Evolutionary conservation across 1,139 yeast genomes (phyloP), one percentile per base, ranked within the genome.

Genomic region (Blastobotrys niveus): DNA sequence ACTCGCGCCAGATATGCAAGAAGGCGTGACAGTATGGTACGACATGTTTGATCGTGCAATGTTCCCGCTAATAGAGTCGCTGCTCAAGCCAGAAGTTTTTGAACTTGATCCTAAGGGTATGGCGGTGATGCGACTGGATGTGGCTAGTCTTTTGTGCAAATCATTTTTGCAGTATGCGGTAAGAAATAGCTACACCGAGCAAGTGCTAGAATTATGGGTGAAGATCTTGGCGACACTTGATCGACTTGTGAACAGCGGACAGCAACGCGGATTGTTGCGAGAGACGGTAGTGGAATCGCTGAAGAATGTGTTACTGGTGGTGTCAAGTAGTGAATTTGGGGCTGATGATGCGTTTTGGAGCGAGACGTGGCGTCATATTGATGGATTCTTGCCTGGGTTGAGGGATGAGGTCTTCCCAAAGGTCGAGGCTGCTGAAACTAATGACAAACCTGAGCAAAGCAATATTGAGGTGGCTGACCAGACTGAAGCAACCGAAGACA

Each of bases 41-140:
- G 50, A 49, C 5, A 66, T 85, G 1, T 80, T 88, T 53, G 88
- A 82, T 38, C 73, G 73, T 40, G 91, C 89, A 1, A 69, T 89
- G 33, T 75, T 87, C 60, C 91, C 96, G 9, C 68, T 89, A 34
- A 67, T 88, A 40, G 73, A 79, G 20, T 84, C 80, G 52, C 64
- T 84, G 30, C 65, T 82, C 45, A 80, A 80, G 53, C 78, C 78
- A 0, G 88, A 82, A 45, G 84, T 82, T 1, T 70, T 78, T 48
- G 77, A 73, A 46, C 77, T 84, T 1, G 93, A 83, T 58, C 70
- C 72, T 1, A 60, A 62, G 17, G 89, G 89, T 36, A 84, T 79
- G 73, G 67, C 71, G 4, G 71, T 71, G 46, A 82, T 88, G 0
- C 82, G 84, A 48, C 67, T 73, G 40, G 88, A 82, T 50, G 77